Evolutionary conservation across 1,284 basidiomycete genomes (phyloP).

Genomic region (Phylloboletellus chloephorus): DNA sequence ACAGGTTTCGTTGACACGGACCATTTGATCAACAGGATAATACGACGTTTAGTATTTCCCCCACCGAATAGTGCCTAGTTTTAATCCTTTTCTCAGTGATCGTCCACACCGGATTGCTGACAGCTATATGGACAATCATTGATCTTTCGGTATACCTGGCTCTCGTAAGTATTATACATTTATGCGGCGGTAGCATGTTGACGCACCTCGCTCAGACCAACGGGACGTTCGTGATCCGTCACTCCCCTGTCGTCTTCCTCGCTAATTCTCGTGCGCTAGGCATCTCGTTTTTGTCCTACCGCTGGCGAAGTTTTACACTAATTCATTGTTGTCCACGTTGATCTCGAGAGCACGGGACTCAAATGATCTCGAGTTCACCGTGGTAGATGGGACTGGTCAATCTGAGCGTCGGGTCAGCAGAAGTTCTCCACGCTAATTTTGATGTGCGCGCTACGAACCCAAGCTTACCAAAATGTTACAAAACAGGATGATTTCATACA

Average conservation of each 20-base stretch:
- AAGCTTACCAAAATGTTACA: constrained; percentile 9
- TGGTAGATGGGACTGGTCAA: constrained; percentile 21
- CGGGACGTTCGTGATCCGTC: constrained; percentile 16
- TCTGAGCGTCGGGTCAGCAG: constrained; percentile 19
- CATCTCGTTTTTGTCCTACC: constrained; percentile 33
- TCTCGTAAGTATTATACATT: constrained; percentile 19
- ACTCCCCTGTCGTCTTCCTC: neutral
- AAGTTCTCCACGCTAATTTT: constrained; percentile 1
- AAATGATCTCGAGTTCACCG: constrained; percentile 18
- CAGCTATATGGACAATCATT: constrained; percentile 32
- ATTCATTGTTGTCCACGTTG: constrained; percentile 33
- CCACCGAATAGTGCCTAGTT: neutral
- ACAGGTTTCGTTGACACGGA: constrained; percentile 32
- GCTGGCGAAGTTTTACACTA: constrained; percentile 34
- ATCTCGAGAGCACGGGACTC: constrained; percentile 27
- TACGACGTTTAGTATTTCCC: constrained; percentile 21
- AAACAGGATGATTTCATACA: constrained; percentile 15
- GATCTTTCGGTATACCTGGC: constrained; percentile 31
- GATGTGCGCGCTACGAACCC: neutral
- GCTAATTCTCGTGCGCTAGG: constrained; percentile 12
- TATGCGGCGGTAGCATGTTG: neutral
- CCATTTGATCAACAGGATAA: constrained; percentile 32
- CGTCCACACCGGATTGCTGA: constrained; percentile 35
- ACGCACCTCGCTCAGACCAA: constrained; percentile 16
- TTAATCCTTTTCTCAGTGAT: constrained; percentile 26